Base-by-base conservation (phyloP, 331 rosid species). In the Rhamnella rubrinervis region DNA sequence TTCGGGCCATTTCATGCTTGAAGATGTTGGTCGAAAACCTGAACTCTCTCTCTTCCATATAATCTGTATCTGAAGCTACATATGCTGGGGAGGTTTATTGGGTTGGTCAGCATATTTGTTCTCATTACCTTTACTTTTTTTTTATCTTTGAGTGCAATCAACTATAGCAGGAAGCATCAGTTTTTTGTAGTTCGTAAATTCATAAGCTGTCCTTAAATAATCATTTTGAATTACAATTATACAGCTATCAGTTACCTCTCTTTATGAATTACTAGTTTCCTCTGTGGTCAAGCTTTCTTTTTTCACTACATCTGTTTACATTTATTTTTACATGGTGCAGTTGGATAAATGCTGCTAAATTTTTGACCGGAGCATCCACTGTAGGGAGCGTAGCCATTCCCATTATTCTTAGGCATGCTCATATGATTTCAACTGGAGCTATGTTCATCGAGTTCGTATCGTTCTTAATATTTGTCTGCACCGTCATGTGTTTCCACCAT, bases 321-420 rank as follows among this genome's bases (percentile, higher is more conserved):
- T 52, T 58, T 28, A 28, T 71, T 51, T 71, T 12, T n/a, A 8
- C 66, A 40, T 81, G 50, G 41, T 79, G 78, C 85, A 91, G 99
- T 59, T 95, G 99, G 99, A 86, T 91, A 71, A 92, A 87, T 67
- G 99, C 99, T 18, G 97, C 97, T 5, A 95, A 95, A 67, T 91
- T 95, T 75, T 64, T 95, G 85, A 95, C 99, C 10, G 99, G 99
- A 44, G 97, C 96, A 58, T 91, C 99, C 19, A 66, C 95, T 1
- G 75, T 91, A 55, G 97, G 99, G 71, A 91, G 97, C 81, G 53
- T 95, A 70, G 97, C 99, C 66, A 89, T 95, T 80, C 99, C 99
- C 21, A 89, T 95, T 61, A 91, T 95, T 75, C 96, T 91, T 10
- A 83, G 78, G 83, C 99, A 95, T 37, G 97, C 96, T 35, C 89